These are phyloP conservation scores for Rusavskia elegans DNA, from an alignment of 495 filamentous ascomycete genomes.

Conservation along the genomic window DNA sequence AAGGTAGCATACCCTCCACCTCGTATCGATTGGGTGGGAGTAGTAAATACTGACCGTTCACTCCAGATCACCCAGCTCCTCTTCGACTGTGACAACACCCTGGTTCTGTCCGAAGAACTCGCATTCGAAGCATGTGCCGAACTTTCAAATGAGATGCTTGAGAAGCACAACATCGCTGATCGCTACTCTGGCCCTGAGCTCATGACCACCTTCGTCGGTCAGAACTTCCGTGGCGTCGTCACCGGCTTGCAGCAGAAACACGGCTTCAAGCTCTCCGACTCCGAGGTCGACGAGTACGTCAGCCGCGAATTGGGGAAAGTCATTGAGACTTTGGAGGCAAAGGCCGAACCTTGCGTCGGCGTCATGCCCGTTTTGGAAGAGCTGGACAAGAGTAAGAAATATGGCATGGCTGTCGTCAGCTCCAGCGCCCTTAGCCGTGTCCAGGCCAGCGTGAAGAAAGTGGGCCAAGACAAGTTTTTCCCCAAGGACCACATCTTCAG, in stretches of 20 bases:
- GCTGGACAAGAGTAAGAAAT: conserved; percentile 44
- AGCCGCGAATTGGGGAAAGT: conserved; percentile 67
- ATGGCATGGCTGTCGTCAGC: conserved; percentile 69
- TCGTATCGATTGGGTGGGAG: no score
- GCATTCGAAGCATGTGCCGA: conserved; percentile 92
- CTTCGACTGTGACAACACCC: conserved; percentile 96
- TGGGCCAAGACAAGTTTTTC: conserved; percentile 69
- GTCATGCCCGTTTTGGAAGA: conserved; percentile 51
- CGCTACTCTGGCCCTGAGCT: conserved; percentile 70
- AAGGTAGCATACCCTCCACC: conserved; percentile 17
- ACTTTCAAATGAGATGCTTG: conserved; percentile 79
- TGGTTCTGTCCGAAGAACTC: conserved; percentile 79
- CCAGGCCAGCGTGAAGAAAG: conserved; percentile 64
- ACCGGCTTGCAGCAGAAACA: conserved; percentile 58
- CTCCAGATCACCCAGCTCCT: conserved; percentile 64
- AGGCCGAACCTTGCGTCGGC: conserved; percentile 61
- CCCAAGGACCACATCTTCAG: conserved; percentile 58
- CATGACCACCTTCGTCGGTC: conserved; percentile 79
- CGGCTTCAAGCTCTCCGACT: conserved; percentile 47
- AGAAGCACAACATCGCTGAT: conserved; percentile 42
- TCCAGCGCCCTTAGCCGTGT: conserved; percentile 68
- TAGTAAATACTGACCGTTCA: neutral
- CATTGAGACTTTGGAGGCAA: conserved; percentile 56
- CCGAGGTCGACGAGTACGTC: conserved; percentile 64
- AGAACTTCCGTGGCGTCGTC: conserved; percentile 94